phyloP scores from a whole-genome alignment of 2,329 filamentous ascomycete genomes.

The Botrytis pseudocinerea region DNA sequence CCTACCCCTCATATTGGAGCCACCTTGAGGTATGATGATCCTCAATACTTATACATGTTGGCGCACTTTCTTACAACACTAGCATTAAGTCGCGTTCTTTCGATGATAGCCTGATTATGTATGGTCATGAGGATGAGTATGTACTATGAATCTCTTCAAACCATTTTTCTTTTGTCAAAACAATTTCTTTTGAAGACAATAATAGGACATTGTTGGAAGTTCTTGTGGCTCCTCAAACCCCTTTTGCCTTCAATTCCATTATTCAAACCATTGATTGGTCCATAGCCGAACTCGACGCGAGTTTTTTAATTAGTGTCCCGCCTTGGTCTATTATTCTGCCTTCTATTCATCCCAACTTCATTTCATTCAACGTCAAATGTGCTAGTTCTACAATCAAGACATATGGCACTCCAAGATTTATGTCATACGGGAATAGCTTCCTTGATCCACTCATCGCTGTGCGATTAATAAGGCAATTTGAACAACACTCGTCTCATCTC shows the following conservation, averaged over 20 bases:
- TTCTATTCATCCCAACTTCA: not conserved
- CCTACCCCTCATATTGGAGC: not conserved
- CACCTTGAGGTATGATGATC: not conserved
- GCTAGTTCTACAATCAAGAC: not conserved
- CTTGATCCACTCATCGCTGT: not conserved
- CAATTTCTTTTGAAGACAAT: not conserved
- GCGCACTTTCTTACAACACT: not conserved
- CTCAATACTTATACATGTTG: not conserved
- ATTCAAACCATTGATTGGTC: constrained; percentile 4
- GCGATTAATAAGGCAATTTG: not conserved
- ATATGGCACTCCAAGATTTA: not conserved
- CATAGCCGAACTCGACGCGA: not conserved
- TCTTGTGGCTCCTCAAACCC: not conserved
- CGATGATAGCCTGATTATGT: not conserved
- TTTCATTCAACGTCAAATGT: not conserved
- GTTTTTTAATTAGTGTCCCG: not conserved
- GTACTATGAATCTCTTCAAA: not conserved
- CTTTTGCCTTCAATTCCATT: not conserved
- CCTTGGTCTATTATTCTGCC: constrained; percentile 8
- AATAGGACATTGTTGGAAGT: not conserved
- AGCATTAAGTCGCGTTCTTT: not conserved
- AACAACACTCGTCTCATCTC: not conserved
- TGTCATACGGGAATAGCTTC: not conserved
- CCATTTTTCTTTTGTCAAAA: not conserved
- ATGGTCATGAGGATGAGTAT: not conserved